These are phyloP conservation scores for Ceratobasidium sp. DNA, from an alignment of 1,284 basidiomycete genomes.

Conservation along the genomic window DNA sequence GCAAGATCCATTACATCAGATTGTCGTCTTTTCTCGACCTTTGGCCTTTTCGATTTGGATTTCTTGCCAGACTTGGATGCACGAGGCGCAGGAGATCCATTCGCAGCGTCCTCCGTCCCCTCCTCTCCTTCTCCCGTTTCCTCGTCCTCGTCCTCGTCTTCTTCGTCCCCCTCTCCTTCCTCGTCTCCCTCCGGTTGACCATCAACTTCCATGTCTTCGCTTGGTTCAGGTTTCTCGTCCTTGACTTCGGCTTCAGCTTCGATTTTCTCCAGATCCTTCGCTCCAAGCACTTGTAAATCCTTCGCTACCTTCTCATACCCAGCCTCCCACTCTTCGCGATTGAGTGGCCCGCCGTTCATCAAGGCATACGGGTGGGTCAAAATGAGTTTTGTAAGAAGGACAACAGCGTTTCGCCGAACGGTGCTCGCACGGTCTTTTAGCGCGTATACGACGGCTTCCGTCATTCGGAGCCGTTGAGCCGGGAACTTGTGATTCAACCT, in stretches of 20 bases:
- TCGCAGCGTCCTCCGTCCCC: constrained; percentile 46
- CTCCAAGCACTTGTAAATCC: constrained; percentile 59
- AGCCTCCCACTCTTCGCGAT: constrained; percentile 75
- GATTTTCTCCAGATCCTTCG: constrained; percentile 52
- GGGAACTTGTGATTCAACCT: constrained; percentile 85
- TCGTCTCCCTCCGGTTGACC: constrained; percentile 53
- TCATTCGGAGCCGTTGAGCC: constrained; percentile 81
- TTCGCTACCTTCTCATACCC: constrained; percentile 64
- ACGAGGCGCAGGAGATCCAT: neutral
- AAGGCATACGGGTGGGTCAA: constrained; percentile 89
- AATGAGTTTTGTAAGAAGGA: constrained; percentile 79
- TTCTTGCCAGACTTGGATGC: constrained; percentile 29
- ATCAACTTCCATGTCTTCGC: constrained; percentile 50
- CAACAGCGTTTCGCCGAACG: constrained; percentile 86
- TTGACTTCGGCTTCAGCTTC: constrained; percentile 42
- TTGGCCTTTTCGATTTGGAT: constrained; percentile 44
- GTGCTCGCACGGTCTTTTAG: constrained; percentile 91
- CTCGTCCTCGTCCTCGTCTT: constrained; percentile 53
- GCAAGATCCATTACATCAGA: constrained; percentile 65
- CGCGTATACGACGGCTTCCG: constrained; percentile 76
- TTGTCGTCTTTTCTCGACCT: constrained; percentile 59
- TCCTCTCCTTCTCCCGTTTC: constrained; percentile 51
- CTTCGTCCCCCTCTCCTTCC: constrained; percentile 51
- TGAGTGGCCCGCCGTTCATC: constrained; percentile 85
- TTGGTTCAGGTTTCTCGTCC: constrained; percentile 48